Evolutionary conservation across 2,329 filamentous ascomycete species (phyloP).

Genomic region (Neofusicoccum umdonicola): DNA sequence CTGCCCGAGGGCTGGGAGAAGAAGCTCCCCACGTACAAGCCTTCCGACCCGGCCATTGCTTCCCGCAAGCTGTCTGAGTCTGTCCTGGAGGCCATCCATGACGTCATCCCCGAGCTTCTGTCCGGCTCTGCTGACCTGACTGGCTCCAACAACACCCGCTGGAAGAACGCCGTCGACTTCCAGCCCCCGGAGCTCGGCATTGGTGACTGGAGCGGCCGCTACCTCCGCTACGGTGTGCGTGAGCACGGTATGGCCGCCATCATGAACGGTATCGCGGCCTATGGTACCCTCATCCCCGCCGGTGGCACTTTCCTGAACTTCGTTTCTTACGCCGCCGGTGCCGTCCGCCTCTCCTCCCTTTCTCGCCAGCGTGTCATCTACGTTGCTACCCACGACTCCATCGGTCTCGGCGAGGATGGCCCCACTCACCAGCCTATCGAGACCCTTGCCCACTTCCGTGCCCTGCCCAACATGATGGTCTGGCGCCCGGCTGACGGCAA

Average conservation of each 20-base stretch:
- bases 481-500: slow-evolving; percentile 98
- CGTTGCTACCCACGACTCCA: slow-evolving; percentile 97
- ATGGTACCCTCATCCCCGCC: slow-evolving; percentile 86
- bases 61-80: slow-evolving; percentile 96
- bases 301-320: slow-evolving; percentile 99
- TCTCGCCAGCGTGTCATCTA: slow-evolving; percentile 90
- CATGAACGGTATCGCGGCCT: slow-evolving; percentile 59
- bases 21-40: slow-evolving; percentile 84
- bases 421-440: slow-evolving; percentile 99
- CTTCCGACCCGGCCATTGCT: slow-evolving; percentile 78
- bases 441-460: slow-evolving; percentile 97
- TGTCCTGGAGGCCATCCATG: slow-evolving; percentile 84
- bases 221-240: slow-evolving; percentile 67
- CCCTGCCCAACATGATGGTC: slow-evolving; percentile 98
- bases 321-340: slow-evolving; percentile 93
- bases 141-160: slow-evolving; percentile 96
- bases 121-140: slow-evolving; percentile 98
- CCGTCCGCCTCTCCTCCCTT: slow-evolving; percentile 89
- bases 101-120: slow-evolving; percentile 80
- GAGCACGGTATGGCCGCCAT: slow-evolving; percentile 39
- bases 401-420: slow-evolving; percentile 97
- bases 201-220: slow-evolving; percentile 87
- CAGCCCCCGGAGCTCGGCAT: slow-evolving; percentile 83
- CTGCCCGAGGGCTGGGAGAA: slow-evolving; percentile 98
- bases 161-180: slow-evolving; percentile 97